Conservation (phyloP, 257 asterid genomes). For the Gentiana macrophylla region DNA sequence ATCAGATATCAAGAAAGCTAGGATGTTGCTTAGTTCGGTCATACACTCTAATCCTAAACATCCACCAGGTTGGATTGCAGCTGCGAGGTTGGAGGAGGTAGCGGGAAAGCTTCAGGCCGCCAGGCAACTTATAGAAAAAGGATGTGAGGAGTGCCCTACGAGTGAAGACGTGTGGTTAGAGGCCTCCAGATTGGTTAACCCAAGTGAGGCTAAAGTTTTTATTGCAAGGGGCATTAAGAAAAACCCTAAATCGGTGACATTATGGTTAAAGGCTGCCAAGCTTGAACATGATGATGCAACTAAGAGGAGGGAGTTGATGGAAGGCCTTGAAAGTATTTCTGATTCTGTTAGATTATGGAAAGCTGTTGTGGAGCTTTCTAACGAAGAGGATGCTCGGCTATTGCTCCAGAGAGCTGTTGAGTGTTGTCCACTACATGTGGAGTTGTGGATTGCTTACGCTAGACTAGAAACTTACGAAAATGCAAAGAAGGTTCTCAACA, state of each 20-base stretch:
- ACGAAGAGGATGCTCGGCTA: slow-evolving; percentile 69
- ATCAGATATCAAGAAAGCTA: slow-evolving; percentile 84
- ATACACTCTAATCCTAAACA: slow-evolving; percentile 85
- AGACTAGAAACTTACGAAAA: slow-evolving; percentile 69
- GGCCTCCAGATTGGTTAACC: slow-evolving; percentile 73
- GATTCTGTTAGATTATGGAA: slow-evolving; percentile 91
- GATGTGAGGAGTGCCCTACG: slow-evolving; percentile 82
- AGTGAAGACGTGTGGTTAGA: slow-evolving; percentile 94
- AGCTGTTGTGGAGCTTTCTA: slow-evolving; percentile 88
- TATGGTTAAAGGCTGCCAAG: slow-evolving; percentile 90
- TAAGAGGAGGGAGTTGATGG: slow-evolving; percentile 56
- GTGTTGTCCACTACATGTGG: slow-evolving; percentile 38
- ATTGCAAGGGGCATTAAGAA: slow-evolving; percentile 75
- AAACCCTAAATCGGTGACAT: slow-evolving; percentile 74
- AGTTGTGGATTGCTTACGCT: slow-evolving; percentile 88
- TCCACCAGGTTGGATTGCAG: slow-evolving; percentile 96
- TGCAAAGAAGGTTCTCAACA: slow-evolving; percentile 78
- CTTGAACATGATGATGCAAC: slow-evolving; percentile 63
- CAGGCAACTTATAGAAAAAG: slow-evolving; percentile 54
- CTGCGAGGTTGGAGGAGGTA: slow-evolving; percentile 94
- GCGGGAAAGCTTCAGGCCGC: slow-evolving; percentile 81
- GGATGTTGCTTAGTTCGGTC: slow-evolving; percentile 70
- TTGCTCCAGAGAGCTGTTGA: slow-evolving; percentile 81
- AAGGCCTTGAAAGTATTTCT: slow-evolving; percentile 76
- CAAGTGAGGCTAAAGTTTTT: slow-evolving; percentile 75